Percentiles rank a stretch among this genome's conserved stretches.
These are phyloP conservation scores for Triangularia verruculosa DNA, from an alignment of 2,329 filamentous ascomycete genomes.

Conservation along the genomic window DNA sequence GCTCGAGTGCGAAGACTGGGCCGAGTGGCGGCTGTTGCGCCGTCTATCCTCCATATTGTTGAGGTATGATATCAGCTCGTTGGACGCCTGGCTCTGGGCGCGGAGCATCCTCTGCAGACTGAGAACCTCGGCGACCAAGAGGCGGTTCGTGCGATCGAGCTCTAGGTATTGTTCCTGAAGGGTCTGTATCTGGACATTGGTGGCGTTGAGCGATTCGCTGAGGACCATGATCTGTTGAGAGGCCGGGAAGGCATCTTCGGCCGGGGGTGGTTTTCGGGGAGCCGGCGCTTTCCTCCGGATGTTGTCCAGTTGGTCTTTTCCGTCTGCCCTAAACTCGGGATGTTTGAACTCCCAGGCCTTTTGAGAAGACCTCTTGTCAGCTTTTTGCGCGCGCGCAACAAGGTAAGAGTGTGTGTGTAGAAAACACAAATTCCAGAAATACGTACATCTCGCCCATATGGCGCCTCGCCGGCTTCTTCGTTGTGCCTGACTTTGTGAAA, in stretches of 20 bases:
- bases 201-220: conserved; percentile 82
- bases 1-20: conserved; percentile 36
- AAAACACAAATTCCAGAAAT: neutral
- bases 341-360: conserved; percentile 97
- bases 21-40: conserved; percentile 40
- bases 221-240: conserved; percentile 86
- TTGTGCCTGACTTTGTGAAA: conserved; percentile 97
- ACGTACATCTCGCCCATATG: conserved; percentile 73
- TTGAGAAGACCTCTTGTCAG: conserved; percentile 26
- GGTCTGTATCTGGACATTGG: conserved; percentile 86
- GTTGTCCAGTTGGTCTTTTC: conserved; percentile 94
- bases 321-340: conserved; percentile 91
- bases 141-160: conserved; percentile 61
- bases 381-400: neutral
- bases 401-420: neutral
- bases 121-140: conserved; percentile 60
- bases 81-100: conserved; percentile 55
- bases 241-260: conserved; percentile 71
- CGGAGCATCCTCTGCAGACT: conserved; percentile 60
- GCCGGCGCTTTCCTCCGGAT: conserved; percentile 94
- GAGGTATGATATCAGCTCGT: conserved; percentile 56
- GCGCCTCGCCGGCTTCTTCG: conserved; percentile 77
- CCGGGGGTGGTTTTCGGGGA: conserved; percentile 67
- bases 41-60: conserved; percentile 47
- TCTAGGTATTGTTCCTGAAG: conserved; percentile 83